A percentile compares a stretch with the other conserved stretches of the same genome.
Evolutionary conservation across 441 rosid species (phyloP).

Genomic region (Cnidoscolus chayamansa): DNA sequence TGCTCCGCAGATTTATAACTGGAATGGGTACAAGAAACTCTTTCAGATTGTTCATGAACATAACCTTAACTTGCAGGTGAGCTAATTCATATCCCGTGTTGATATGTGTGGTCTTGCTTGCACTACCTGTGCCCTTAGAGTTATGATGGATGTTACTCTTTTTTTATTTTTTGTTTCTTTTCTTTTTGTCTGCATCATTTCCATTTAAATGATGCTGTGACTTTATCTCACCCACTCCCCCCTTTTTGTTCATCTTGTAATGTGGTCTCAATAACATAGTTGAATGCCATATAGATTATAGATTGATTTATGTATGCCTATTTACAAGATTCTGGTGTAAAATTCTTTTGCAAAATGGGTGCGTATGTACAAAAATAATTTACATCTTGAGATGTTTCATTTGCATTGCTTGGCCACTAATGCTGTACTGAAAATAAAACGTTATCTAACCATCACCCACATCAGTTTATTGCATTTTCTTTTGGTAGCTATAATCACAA

Average conservation of each 20-base stretch:
- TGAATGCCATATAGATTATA: neutral
- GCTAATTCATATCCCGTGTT: constrained; percentile 7
- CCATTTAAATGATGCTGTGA: neutral
- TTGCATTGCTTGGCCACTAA: neutral
- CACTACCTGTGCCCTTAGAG: constrained; percentile 1
- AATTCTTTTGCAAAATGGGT: neutral
- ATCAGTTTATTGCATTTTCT: neutral
- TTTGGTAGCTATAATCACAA: constrained; percentile 5
- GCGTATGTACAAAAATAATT: neutral
- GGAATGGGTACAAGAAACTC: constrained; percentile 87
- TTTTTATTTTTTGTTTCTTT: neutral
- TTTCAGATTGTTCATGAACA: constrained; percentile 77
- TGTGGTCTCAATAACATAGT: too few species aligned
- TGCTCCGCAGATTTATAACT: constrained; percentile 81
- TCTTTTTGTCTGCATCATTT: neutral
- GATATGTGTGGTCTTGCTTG: neutral
- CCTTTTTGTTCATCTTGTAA: too few species aligned
- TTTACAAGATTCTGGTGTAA: neutral
- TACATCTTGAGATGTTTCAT: neutral
- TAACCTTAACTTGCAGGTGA: constrained; percentile 84
- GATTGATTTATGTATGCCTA: neutral
- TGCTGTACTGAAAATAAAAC: neutral
- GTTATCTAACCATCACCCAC: neutral
- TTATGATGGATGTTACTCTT: neutral
- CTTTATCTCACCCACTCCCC: neutral